These are phyloP conservation scores for Trypanosoma rangeli DNA, from an alignment of 208 protist species.

Conservation along the genomic window DNA sequence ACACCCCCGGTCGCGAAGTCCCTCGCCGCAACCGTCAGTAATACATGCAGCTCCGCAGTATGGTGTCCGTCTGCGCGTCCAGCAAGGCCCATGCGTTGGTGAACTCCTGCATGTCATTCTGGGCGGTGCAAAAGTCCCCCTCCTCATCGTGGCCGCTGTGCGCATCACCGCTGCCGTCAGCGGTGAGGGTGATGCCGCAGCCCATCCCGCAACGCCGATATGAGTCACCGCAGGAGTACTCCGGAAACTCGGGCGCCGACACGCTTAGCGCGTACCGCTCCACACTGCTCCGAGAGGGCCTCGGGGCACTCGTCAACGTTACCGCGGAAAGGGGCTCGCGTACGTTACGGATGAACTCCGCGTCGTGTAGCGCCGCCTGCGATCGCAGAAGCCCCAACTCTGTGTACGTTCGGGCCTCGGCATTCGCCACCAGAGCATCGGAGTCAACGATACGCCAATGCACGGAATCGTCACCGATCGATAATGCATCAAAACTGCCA, in stretches of 20 bases:
- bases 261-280: constrained; percentile 9
- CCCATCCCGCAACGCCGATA: background rate
- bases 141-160: background rate
- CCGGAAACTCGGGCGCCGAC: background rate
- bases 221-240: background rate
- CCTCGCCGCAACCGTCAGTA: constrained; percentile 1
- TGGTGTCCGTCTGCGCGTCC: constrained; percentile 59
- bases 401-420: constrained; percentile 61
- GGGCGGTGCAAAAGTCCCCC: constrained; percentile 1
- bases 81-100: constrained; percentile 55
- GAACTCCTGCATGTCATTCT: constrained; percentile 19
- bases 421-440: constrained; percentile 46
- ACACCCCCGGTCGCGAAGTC: background rate
- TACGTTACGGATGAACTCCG: constrained; percentile 34
- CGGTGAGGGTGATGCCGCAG: background rate
- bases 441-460: background rate
- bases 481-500: constrained; percentile 14
- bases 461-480: constrained; percentile 13
- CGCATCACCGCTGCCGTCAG: background rate
- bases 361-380: constrained; percentile 25
- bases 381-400: constrained; percentile 71
- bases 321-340: constrained; percentile 17
- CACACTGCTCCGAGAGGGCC: constrained; percentile 20
- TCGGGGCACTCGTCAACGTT: constrained; percentile 28
- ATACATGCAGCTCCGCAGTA: constrained; percentile 36